These are phyloP conservation scores for Emergomyces africanus DNA, from an alignment of 2,329 filamentous ascomycete genomes.

Conservation along the genomic window DNA sequence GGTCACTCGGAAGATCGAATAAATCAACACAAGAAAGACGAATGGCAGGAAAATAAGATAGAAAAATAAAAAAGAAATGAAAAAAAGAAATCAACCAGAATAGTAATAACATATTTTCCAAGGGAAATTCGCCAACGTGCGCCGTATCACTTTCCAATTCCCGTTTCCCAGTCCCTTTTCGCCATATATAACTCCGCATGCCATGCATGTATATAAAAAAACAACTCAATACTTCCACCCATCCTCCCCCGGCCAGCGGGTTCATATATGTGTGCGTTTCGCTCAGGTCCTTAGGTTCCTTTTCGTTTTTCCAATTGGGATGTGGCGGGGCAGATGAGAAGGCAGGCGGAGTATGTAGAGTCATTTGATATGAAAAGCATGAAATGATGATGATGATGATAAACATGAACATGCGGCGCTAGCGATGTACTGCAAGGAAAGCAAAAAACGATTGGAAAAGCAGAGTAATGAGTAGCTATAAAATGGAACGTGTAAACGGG, in stretches of 20 bases:
- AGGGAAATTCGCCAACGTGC: neutral
- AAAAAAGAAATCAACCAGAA: neutral
- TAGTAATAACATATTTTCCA: neutral
- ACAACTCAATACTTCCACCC: neutral
- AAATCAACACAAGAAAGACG: neutral
- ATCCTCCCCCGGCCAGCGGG: constrained; percentile 3
- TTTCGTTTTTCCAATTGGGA: neutral
- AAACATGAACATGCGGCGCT: neutral
- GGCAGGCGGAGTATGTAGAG: neutral
- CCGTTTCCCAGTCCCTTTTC: neutral
- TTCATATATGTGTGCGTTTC: neutral
- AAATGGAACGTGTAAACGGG: neutral
- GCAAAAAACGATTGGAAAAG: neutral
- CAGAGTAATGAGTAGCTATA: neutral
- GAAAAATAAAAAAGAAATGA: neutral
- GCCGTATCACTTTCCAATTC: neutral
- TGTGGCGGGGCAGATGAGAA: neutral
- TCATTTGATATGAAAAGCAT: neutral
- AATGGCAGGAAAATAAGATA: neutral
- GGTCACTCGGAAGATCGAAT: neutral
- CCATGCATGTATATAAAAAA: neutral
- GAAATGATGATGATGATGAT: neutral
- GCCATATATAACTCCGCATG: neutral
- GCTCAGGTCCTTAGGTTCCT: neutral
- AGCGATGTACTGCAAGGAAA: neutral